phyloP scores from a whole-genome alignment of 2,329 filamentous ascomycete genomes.

The Orbilia quercus region DNA sequence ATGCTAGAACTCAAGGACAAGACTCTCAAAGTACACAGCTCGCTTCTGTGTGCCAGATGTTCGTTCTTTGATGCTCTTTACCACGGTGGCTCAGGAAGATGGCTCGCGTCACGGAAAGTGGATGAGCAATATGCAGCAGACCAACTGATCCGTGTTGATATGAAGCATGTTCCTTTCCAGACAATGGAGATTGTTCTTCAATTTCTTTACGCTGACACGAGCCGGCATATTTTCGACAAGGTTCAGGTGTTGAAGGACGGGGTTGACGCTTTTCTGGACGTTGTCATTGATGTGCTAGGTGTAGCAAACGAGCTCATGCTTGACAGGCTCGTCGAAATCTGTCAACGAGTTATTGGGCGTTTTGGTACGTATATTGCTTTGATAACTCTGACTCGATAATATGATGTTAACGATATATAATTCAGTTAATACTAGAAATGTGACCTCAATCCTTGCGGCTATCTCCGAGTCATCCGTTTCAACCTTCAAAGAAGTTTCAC shows the following conservation, averaged over 20 bases:
- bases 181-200: slow-evolving; percentile 82
- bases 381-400: slow-evolving; percentile 9
- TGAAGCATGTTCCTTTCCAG: slow-evolving; percentile 79
- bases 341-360: slow-evolving; percentile 82
- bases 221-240: slow-evolving; percentile 82
- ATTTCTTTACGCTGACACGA: slow-evolving; percentile 85
- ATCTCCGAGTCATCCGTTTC: slow-evolving; percentile 84
- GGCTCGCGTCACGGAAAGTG: slow-evolving; percentile 78
- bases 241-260: slow-evolving; percentile 70
- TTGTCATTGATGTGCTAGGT: slow-evolving; percentile 89
- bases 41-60: slow-evolving; percentile 82
- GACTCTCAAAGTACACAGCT: slow-evolving; percentile 78
- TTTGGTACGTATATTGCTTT: slow-evolving; percentile 69
- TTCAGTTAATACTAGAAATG: slow-evolving; percentile 81
- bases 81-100: slow-evolving; percentile 86
- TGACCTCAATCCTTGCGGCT: slow-evolving; percentile 84
- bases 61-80: slow-evolving; percentile 94
- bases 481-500: slow-evolving; percentile 85
- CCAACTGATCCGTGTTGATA: slow-evolving; percentile 75
- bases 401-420: slow-evolving; percentile 56
- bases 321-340: slow-evolving; percentile 87
- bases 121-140: slow-evolving; percentile 62
- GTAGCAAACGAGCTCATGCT: slow-evolving; percentile 96
- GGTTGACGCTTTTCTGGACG: slow-evolving; percentile 84
- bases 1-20: slow-evolving; percentile 80